phyloP scores from a whole-genome alignment of 495 filamentous ascomycete species.

The Xylaria acuta region DNA sequence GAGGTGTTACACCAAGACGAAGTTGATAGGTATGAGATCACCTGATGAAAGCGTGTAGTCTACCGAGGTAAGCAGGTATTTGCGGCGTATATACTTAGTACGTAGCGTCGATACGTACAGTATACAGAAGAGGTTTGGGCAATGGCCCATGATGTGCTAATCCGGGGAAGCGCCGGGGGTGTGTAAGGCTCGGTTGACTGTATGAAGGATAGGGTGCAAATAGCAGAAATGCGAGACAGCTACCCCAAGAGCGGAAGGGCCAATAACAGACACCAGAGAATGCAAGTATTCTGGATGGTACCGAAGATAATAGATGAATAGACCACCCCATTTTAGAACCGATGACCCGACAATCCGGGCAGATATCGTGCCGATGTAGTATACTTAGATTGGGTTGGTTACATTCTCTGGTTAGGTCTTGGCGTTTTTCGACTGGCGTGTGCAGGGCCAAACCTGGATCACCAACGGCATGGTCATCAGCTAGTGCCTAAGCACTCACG shows the following conservation, averaged over 20 bases:
- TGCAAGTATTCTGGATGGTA: too few species aligned
- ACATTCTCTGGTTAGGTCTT: not conserved
- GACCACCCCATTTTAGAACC: not conserved
- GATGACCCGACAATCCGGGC: constrained; percentile 20
- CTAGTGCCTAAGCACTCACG: not conserved
- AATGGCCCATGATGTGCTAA: not conserved
- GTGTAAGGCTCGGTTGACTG: constrained; percentile 1
- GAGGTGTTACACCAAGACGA: not conserved
- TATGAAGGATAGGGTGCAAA: constrained; percentile 1
- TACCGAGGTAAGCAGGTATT: not conserved
- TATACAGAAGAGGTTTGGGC: not conserved
- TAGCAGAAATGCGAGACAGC: not conserved
- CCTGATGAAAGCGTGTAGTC: not conserved
- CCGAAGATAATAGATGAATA: constrained; percentile 1
- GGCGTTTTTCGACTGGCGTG: constrained; percentile 1
- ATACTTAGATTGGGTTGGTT: constrained; percentile 1
- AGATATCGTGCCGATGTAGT: constrained; percentile 8
- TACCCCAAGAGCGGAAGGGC: not conserved
- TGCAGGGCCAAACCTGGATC: not conserved
- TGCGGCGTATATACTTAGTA: not conserved
- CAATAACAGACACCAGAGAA: not conserved
- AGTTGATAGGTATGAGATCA: not conserved
- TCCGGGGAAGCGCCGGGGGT: constrained; percentile 17
- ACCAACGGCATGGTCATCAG: not conserved
- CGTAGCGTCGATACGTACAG: not conserved